Evolutionary conservation across 345 rosid genomes (phyloP), one percentile per base, ranked within the genome.

Genomic region (Euphorbia pulcherrima): DNA sequence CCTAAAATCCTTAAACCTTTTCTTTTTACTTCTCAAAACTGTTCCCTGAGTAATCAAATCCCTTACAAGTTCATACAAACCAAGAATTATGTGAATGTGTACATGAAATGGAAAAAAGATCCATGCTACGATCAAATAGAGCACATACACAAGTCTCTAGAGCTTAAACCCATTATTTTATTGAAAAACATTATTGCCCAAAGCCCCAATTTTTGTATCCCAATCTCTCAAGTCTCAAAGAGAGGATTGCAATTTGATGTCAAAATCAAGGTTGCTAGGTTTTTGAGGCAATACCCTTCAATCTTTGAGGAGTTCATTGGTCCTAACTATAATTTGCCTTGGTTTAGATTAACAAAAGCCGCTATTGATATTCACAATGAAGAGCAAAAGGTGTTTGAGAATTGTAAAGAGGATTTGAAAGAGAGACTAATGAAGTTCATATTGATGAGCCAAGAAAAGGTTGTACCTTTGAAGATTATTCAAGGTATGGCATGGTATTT

Each of bases 31-130:
- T 60, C 40, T n/a, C 70, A 69, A 68, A 20, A 60, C 56, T 70
- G 68, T 52, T 48, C 62, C 35, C 61, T 46, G 10, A 29, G 6
- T 30, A 46, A 33, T 33, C 47, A 50, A 30, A 39, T 21, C 10
- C 62, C 67, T 4, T 65, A 58, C 33, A 24, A 41, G 3, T 72
- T 64, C 76, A 62, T 62, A 51, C 96, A 80, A 68, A 77, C 20
- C 46, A 76, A 74, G 37, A 67, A 59, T 59, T 88, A 92, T 50
- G 97, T 92, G 5, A 76, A 85, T 66, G 96, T 88, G 7, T 87
- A 88, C 83, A 90, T 92, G 98, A 90, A 88, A 80, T 92, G 93
- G 97, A 92, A 88, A 66, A 87, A 81, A 77, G 97, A 93, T 69
- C 71, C 76, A 0, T 90, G 70, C 77, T 88, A 68, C 12, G 96